These are phyloP conservation scores for Cyclocybe cylindracea DNA, from an alignment of 768 basidiomycete species.

Conservation along the genomic window DNA sequence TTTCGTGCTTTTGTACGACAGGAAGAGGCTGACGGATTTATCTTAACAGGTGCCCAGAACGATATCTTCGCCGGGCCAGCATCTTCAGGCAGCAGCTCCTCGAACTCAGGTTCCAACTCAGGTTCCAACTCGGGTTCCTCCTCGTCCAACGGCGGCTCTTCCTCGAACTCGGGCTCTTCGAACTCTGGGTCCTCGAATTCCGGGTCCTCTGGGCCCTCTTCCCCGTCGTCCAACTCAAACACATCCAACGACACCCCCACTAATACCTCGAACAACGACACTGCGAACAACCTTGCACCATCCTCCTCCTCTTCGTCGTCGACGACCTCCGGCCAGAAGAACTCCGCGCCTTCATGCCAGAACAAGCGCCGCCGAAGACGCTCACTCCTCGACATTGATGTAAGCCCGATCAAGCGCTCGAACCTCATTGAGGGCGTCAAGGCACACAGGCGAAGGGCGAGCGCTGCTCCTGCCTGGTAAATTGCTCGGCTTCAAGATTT, in stretches of 20 bases:
- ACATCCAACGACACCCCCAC: not conserved
- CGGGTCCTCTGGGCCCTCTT: not conserved
- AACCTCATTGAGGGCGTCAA: not conserved
- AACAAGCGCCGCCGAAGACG: not conserved
- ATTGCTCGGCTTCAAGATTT: too few species aligned
- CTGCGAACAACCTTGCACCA: not conserved
- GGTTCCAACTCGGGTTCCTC: constrained; percentile 1
- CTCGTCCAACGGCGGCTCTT: not conserved
- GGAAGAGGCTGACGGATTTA: not conserved
- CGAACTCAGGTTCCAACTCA: not conserved
- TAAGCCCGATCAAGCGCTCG: constrained; percentile 1
- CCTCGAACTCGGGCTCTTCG: not conserved
- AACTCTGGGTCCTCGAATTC: not conserved
- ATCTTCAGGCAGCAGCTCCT: not conserved
- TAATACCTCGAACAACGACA: not conserved
- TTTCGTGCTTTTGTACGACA: not conserved
- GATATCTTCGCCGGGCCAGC: constrained; percentile 38
- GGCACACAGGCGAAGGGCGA: constrained; percentile 7
- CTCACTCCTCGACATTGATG: not conserved
- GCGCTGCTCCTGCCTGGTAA: too few species aligned
- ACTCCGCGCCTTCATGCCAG: constrained; percentile 10
- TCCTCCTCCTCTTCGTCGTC: too few species aligned
- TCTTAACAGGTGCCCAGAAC: constrained; percentile 38
- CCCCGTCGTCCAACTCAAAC: not conserved
- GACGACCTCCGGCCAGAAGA: not conserved